A percentile compares a stretch with the other conserved stretches of the same genome.
phyloP scores from a whole-genome alignment of 2,329 filamentous ascomycete species.

The Diaporthe sp. region DNA sequence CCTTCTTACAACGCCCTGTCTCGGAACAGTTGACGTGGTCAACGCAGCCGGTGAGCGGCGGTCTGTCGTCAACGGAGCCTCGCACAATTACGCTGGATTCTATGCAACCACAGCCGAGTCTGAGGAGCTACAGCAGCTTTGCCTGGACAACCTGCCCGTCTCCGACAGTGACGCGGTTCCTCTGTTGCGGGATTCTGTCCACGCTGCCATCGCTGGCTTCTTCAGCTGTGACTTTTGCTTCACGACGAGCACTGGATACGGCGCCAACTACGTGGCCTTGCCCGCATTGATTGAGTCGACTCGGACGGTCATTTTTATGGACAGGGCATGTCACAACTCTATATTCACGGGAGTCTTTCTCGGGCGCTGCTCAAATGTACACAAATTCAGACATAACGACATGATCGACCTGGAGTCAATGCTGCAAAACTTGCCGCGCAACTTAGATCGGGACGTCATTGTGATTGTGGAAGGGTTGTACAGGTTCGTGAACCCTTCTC shows the following conservation, averaged over 20 bases:
- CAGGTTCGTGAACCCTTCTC: not conserved
- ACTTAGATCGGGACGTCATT: not conserved
- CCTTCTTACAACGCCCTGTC: slow-evolving; percentile 36
- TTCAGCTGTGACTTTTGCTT: not conserved
- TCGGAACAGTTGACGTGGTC: slow-evolving; percentile 20
- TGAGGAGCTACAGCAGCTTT: slow-evolving; percentile 39
- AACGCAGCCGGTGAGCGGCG: slow-evolving; percentile 17
- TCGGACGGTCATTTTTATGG: not conserved
- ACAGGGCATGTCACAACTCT: not conserved
- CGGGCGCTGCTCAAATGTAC: not conserved
- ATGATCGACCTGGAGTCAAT: not conserved
- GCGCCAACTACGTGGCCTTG: not conserved
- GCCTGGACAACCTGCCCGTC: slow-evolving; percentile 40
- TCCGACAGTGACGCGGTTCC: slow-evolving; percentile 27
- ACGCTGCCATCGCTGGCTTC: not conserved
- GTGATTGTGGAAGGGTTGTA: not conserved
- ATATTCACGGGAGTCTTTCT: not conserved
- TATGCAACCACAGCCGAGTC: slow-evolving; percentile 27
- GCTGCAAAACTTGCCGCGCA: not conserved
- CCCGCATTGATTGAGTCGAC: not conserved
- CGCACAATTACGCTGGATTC: slow-evolving; percentile 43
- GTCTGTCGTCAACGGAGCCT: slow-evolving; percentile 39
- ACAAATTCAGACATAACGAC: not conserved
- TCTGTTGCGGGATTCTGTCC: not conserved
- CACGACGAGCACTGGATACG: slow-evolving; percentile 1